Base-by-base conservation (phyloP, 2,329 filamentous ascomycete species). In the Lojkania enalia region DNA sequence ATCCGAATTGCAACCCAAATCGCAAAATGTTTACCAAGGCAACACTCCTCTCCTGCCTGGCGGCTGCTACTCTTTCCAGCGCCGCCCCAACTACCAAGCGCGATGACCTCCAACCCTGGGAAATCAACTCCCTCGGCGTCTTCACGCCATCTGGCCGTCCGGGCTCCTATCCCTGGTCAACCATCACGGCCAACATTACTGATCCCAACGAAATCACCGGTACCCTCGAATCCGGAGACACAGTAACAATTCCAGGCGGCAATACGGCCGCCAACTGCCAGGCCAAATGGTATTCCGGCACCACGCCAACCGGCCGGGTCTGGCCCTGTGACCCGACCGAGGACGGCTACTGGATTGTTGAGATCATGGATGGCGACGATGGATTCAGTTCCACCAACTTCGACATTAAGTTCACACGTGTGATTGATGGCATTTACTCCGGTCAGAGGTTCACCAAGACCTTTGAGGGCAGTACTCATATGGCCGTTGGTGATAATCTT, bases 261-360 rank as follows among this genome's bases (percentile, higher is more conserved):
- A 53, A 46, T 16, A 33, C 52, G 19, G 60, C 54, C 19, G 12
- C 51, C 15, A 60, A 61, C 40, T 66, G 61, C 47, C 25, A 42
- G 12, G 61, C 62, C 29, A 49, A 57, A 36, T 66, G 57, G 58
- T 55, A 54, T 15, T 25, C 20, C 2, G 39, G 36, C n/a, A 57
- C 59, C 20, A 50, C 35, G 3, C 54, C 52, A 1, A 45, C 54
- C 30, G 52, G 46, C n/a, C 60, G 54, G 16, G 49, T 45, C 11
- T 66, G 57, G 56, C 56, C 61, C 2, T 64, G 60, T 38, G 60
- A 62, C 18, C 16, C 46, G 2, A 31, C 46, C 1, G 40, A 41
- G 7, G 37, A 57, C 1, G 60, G 62, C 1, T 60, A 62, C 25
- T 65, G 60, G 61, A 38, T 43, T 2, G 55, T 65, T 43, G 46